Evolutionary conservation across 106 monocot genomes (phyloP), one percentile per base, ranked within the genome.

Genomic region (Dendrobium huoshanense): DNA sequence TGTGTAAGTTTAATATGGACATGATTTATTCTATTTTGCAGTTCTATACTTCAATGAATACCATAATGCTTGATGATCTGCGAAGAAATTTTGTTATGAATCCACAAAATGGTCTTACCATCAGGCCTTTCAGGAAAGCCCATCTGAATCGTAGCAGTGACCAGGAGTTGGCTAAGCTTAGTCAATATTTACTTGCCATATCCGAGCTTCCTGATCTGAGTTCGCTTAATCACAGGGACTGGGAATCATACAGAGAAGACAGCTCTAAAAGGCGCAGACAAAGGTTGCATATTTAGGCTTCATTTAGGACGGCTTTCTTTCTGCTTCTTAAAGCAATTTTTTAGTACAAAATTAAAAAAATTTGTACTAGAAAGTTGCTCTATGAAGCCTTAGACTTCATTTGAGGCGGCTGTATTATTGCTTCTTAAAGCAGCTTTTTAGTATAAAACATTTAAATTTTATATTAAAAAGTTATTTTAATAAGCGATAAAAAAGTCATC

Each of bases 71-170:
- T 81, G 95, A 99, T 78, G 99, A 99, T 72, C 91, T 99, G 1
- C 83, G 85, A 83, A 90, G 99, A 83, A 99, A 99, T 81, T 99
- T 95, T 78, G 99, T 95, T 83, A 99, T 99, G 99, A 99, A 99
- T 79, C 99, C 99, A 67, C 93, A 95, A 85, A 99, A 99, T 85
- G 99, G 99, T 29, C 93, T 99, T 19, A 86, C 86, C 5, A 95
- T 99, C 41, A 93, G 83, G 61, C 99, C 99, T 44, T 99, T 95
- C 75, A 88, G 82, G 81, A 93, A 88, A 76, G 93, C 99, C 24
- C 95, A 95, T 82, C 73, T 88, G 79, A 95, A 99, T 72, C 80
- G 95, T 44, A 76, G 80, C 80, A 93, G 72, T 75, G 99, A 99
- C 78, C 85, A 86, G 64, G 99, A 99, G 78, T 83, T 99, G 81